Evolutionary conservation across 2,329 filamentous ascomycete species (phyloP).

Genomic region (Xylariaceae sp.): DNA sequence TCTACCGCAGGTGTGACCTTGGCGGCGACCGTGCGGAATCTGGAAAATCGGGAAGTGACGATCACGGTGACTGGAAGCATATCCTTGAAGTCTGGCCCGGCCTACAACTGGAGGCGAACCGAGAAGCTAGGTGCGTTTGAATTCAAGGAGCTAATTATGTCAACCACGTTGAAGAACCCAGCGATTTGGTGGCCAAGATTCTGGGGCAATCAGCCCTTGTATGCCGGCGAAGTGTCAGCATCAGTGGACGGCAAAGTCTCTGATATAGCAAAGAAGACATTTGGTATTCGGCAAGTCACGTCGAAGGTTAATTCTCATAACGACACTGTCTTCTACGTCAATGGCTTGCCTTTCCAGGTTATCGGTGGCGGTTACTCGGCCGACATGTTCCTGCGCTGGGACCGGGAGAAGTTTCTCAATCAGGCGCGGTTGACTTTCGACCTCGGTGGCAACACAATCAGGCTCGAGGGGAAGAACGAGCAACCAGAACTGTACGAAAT

Average conservation of each 20-base stretch:
- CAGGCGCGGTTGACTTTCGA: slow-evolving; percentile 52
- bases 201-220: slow-evolving; percentile 54
- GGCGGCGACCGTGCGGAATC: slow-evolving; percentile 35
- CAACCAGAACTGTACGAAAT: slow-evolving; percentile 56
- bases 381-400: slow-evolving; percentile 58
- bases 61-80: slow-evolving; percentile 34
- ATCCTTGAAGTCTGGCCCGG: slow-evolving; percentile 26
- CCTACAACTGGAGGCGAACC: slow-evolving; percentile 25
- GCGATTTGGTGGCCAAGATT: slow-evolving; percentile 56
- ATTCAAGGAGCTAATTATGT: slow-evolving; percentile 35
- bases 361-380: slow-evolving; percentile 55
- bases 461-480: slow-evolving; percentile 60
- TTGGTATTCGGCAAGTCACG: slow-evolving; percentile 51
- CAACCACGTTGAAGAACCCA: slow-evolving; percentile 36
- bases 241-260: slow-evolving; percentile 24
- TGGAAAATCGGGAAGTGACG: slow-evolving; percentile 35
- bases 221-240: slow-evolving; percentile 32
- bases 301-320: slow-evolving; percentile 46
- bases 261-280: slow-evolving; percentile 33
- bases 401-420: slow-evolving; percentile 39
- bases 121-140: slow-evolving; percentile 35
- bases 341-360: slow-evolving; percentile 54
- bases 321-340: slow-evolving; percentile 52
- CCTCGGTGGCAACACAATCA: slow-evolving; percentile 58
- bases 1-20: slow-evolving; percentile 34